A percentile compares a stretch with the other conserved stretches of the same genome.
phyloP scores from a whole-genome alignment of 257 asterid genomes.

The Gentiana dahurica region DNA sequence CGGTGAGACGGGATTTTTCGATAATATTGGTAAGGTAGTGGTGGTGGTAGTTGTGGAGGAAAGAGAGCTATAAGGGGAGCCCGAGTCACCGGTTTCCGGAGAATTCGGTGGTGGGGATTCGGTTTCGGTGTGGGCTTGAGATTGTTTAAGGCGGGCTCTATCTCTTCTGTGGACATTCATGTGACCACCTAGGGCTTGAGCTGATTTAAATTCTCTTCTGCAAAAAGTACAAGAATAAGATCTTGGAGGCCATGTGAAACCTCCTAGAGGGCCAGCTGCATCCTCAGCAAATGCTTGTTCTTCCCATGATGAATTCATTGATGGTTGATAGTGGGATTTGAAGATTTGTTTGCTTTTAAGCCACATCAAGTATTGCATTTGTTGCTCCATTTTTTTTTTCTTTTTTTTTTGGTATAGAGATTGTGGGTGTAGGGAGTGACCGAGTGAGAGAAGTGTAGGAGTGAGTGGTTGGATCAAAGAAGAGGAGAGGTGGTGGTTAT shows the following conservation, averaged over 20 bases:
- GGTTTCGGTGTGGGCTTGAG: constrained; percentile 20
- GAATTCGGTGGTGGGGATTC: constrained; percentile 11
- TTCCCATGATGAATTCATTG: constrained; percentile 16
- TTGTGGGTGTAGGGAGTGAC: background rate
- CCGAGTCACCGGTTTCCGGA: too few species aligned
- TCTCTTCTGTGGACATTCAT: constrained; percentile 74
- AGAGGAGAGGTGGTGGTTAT: too few species aligned
- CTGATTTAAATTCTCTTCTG: constrained; percentile 45
- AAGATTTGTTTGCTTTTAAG: constrained; percentile 17
- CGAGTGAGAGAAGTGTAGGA: background rate
- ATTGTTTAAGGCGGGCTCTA: constrained; percentile 52
- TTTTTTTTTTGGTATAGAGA: background rate
- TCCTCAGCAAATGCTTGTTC: constrained; percentile 24
- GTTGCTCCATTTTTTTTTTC: constrained; percentile 13
- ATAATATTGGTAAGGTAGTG: too few species aligned
- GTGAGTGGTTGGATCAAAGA: background rate
- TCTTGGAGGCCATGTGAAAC: constrained; percentile 55
- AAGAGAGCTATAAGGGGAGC: constrained; percentile 6
- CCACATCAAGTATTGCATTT: constrained; percentile 17
- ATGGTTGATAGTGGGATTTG: constrained; percentile 6
- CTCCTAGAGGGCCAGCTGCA: constrained; percentile 24
- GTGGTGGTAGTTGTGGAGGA: background rate
- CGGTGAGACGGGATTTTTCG: too few species aligned
- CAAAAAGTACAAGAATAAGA: constrained; percentile 56
- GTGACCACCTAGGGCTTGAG: constrained; percentile 76